Percentiles rank a stretch among this genome's conserved stretches.
phyloP scores from a whole-genome alignment of 1,139 yeast species.

The Saccharomyces hybrid region DNA sequence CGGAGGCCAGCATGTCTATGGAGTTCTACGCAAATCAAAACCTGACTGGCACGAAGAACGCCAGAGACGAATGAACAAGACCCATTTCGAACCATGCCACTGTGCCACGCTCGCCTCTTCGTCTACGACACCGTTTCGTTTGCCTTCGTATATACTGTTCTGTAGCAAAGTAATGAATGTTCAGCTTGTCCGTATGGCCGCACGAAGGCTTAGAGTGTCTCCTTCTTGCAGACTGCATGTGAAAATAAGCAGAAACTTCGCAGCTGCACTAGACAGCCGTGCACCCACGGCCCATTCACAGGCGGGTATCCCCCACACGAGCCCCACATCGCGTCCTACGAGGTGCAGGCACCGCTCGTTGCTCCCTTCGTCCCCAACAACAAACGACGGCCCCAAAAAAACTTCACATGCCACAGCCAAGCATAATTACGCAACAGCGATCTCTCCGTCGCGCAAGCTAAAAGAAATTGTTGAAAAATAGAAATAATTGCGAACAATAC shows the following conservation, averaged over 20 bases:
- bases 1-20: constrained; percentile 25
- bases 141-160: constrained; percentile 1
- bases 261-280: background rate
- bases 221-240: background rate
- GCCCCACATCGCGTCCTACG: background rate
- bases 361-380: constrained; percentile 1
- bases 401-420: constrained; percentile 1
- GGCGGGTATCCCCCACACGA: background rate
- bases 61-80: background rate
- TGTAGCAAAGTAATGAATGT: background rate
- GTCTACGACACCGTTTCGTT: background rate
- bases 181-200: background rate
- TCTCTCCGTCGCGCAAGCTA: background rate
- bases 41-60: constrained; percentile 3
- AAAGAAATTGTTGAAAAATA: constrained; percentile 2
- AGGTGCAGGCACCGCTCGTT: background rate
- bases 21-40: constrained; percentile 12
- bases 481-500: background rate
- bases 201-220: background rate
- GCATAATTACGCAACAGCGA: constrained; percentile 2
- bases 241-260: background rate
- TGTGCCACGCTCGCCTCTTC: background rate
- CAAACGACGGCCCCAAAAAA: background rate
- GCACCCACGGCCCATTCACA: background rate
- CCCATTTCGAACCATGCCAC: background rate